phyloP scores from a whole-genome alignment of 345 rosid species.

The Dimocarpus longan region DNA sequence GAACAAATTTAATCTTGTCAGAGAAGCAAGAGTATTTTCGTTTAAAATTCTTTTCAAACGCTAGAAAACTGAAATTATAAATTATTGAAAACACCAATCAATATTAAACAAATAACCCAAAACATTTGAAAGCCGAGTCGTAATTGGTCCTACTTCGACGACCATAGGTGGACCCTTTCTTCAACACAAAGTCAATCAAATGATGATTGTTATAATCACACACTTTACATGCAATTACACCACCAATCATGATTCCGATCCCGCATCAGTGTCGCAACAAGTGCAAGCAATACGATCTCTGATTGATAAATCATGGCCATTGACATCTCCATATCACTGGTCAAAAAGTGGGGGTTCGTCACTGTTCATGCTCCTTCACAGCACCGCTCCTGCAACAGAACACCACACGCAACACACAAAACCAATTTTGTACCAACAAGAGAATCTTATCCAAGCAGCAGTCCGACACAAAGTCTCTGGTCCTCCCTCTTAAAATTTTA shows the following conservation, averaged over 20 bases:
- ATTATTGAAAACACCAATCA: no score
- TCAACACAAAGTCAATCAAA: background rate
- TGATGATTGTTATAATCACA: constrained; percentile 4
- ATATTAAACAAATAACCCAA: no score
- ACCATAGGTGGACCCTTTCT: no score
- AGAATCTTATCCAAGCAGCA: background rate
- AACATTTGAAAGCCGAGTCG: background rate
- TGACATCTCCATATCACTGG: background rate
- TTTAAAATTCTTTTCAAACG: no score
- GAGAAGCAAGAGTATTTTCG: no score
- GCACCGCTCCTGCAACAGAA: background rate
- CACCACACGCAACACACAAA: constrained; percentile 12
- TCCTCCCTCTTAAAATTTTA: constrained; percentile 3
- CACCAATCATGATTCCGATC: background rate
- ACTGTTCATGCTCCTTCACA: background rate
- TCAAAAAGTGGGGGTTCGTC: constrained; percentile 6
- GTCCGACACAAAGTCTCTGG: constrained; percentile 25
- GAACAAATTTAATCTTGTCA: no score
- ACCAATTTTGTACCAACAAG: constrained; percentile 18
- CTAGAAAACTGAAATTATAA: no score
- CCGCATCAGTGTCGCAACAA: background rate
- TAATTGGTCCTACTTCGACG: background rate
- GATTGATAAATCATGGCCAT: constrained; percentile 11
- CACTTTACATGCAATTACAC: background rate
- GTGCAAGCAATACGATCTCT: no score